Evolutionary conservation across 2,329 filamentous ascomycete species (phyloP), one percentile per base, ranked within the genome.

Genomic region (Ophidiomyces ophidiicola): DNA sequence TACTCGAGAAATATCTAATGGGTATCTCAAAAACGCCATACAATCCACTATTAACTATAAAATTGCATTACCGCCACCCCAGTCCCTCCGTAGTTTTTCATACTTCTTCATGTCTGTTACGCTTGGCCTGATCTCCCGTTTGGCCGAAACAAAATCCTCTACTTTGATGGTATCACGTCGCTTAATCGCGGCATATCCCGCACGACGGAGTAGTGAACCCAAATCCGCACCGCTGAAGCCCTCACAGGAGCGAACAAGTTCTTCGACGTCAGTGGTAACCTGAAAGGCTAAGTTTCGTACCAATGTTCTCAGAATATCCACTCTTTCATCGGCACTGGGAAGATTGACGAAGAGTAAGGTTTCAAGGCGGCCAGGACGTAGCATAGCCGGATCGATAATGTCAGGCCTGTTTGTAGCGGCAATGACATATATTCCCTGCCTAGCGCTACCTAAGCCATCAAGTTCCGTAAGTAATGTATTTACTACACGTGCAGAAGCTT

Each of bases 381-480:
- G 72, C 76, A 98, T 93, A 1, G 90, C 90, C 1, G 84, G 78
- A 57, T 98, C 90, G 49, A 98, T 96, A 65, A 94, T 93, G 55
- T 96, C 88, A 0, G 88, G 88, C 0, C 90, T 70, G 59, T 98
- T 98, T 2, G 90, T 96, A 0, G 90, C 90, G 17, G 83, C 90
- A 43, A 98, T 85, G 11, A 98, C 80, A 59, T 90, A 96, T 46
- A 98, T 87, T 11, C 88, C 88, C 32, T 78, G 72, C 25, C 90
- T 76, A 48, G 75, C 78, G 46, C 73, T 76, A 24, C 64, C 64
- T 5, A 92, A 72, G 36, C 90, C 90, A 53, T 98, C 90, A 1
- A 98, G 74, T 57, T 98, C 90, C 0, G 90, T 92, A 21, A 98
- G 78, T 0, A 98, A 71, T 1, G 88, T 92, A 58, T 96, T 96